Percentiles rank a stretch among this genome's conserved stretches.
Conservation (phyloP, 148 eudicot species). For the Dianthus caryophyllus region DNA sequence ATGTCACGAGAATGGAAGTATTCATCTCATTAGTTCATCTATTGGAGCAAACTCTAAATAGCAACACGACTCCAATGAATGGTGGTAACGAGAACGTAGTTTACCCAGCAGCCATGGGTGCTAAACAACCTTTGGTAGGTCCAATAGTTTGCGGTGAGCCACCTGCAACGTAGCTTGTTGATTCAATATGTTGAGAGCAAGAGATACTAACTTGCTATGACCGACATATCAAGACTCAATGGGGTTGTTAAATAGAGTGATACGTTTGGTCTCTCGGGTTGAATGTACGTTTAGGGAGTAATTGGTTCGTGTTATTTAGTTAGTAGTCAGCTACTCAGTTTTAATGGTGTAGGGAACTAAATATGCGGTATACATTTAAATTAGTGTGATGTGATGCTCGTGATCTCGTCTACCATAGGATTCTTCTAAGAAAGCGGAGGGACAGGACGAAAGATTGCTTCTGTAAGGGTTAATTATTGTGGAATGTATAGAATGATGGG, state of each 20-base stretch:
- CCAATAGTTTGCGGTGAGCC: constrained; percentile 43
- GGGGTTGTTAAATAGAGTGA: constrained; percentile 3
- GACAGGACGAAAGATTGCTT: neutral
- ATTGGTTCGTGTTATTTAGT: constrained; percentile 12
- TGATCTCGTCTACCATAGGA: constrained; percentile 10
- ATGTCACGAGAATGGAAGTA: constrained; percentile 78
- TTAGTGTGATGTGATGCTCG: constrained; percentile 9
- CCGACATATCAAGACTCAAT: constrained; percentile 34
- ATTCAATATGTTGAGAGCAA: constrained; percentile 70
- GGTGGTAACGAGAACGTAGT: constrained; percentile 29
- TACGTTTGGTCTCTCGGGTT: neutral
- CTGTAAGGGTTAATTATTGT: constrained; percentile 12
- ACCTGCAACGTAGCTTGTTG: constrained; percentile 19
- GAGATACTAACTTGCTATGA: constrained; percentile 52
- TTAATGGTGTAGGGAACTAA: neutral
- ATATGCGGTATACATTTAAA: constrained; percentile 4
- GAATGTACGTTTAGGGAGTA: neutral
- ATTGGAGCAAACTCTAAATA: constrained; percentile 61
- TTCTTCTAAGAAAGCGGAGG: constrained; percentile 10
- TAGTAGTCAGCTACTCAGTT: neutral
- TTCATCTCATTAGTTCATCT: constrained; percentile 60
- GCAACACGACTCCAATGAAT: constrained; percentile 29
- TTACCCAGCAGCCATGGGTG: constrained; percentile 40
- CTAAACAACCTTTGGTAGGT: constrained; percentile 34
- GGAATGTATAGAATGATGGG: constrained; percentile 22